Evolutionary conservation across 2,329 filamentous ascomycete genomes (phyloP).

Genomic region (Leptosphaerulina australis): DNA sequence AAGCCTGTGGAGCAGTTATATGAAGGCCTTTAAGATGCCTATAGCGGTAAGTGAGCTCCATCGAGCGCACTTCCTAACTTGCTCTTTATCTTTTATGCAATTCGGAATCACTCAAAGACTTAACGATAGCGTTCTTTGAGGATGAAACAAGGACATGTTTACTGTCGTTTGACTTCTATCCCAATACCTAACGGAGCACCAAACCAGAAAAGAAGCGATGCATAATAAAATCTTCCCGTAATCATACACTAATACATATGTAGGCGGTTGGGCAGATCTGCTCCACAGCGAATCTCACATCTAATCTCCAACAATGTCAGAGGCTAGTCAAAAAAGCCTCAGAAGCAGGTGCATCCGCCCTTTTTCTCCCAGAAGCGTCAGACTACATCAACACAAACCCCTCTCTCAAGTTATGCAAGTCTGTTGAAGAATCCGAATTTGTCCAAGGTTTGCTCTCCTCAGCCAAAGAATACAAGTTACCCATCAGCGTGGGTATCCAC

Average conservation of each 20-base stretch:
- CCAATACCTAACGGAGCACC: no score
- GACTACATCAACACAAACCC: conserved; percentile 81
- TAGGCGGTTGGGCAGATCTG: conserved; percentile 90
- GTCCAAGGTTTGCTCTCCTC: conserved; percentile 74
- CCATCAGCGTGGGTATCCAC: conserved; percentile 88
- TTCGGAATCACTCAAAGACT: neutral
- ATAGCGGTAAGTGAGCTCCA: conserved; percentile 32
- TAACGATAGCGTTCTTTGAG: neutral
- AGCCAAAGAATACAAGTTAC: conserved; percentile 67
- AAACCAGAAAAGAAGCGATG: no score
- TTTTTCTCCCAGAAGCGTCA: conserved; percentile 90
- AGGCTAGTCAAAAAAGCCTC: conserved; percentile 74
- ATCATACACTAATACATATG: neutral
- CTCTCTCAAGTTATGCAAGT: conserved; percentile 70
- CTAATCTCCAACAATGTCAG: conserved; percentile 81
- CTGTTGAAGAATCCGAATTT: conserved; percentile 71
- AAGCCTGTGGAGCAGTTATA: neutral
- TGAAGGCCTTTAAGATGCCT: conserved; percentile 39
- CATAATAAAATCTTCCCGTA: no score
- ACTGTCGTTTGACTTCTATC: no score
- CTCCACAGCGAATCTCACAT: conserved; percentile 76
- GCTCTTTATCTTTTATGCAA: neutral
- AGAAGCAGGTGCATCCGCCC: conserved; percentile 75
- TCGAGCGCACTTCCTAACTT: neutral
- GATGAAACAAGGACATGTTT: neutral